These are phyloP conservation scores for Beauveria sp. DNA, from an alignment of 2,329 filamentous ascomycete genomes.

Conservation along the genomic window DNA sequence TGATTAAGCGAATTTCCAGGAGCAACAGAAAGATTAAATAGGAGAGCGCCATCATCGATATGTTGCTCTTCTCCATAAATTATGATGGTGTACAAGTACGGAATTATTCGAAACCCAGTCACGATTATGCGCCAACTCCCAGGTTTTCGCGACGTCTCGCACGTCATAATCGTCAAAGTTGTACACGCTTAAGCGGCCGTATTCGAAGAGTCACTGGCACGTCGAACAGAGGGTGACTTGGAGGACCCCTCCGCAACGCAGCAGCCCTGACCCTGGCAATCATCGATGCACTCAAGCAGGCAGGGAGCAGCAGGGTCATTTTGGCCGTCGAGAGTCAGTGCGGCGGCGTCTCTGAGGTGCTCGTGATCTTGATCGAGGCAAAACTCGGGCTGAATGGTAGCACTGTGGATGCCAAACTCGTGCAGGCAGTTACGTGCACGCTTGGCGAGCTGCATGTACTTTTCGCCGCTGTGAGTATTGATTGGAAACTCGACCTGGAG, in stretches of 20 bases:
- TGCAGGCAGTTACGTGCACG: constrained; percentile 83
- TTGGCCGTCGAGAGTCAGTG: constrained; percentile 28
- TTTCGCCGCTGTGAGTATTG: constrained; percentile 65
- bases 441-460: constrained; percentile 85
- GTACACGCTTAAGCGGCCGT: not conserved
- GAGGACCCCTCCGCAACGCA: constrained; percentile 26
- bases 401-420: constrained; percentile 91
- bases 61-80: constrained; percentile 4
- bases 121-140: not conserved
- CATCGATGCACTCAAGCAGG: constrained; percentile 39
- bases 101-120: not conserved
- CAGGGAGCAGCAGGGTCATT: constrained; percentile 27
- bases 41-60: not conserved
- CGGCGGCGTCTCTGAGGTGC: constrained; percentile 29
- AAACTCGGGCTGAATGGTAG: constrained; percentile 94
- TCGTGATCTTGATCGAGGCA: constrained; percentile 44
- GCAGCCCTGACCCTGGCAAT: constrained; percentile 27
- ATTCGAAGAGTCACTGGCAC: constrained; percentile 26
- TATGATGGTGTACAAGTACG: not conserved
- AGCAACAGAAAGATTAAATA: not conserved
- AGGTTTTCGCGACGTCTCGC: not conserved
- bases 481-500: constrained; percentile 88
- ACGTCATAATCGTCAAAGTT: not conserved
- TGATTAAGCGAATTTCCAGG: not conserved
- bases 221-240: constrained; percentile 27